A percentile compares a stretch with the other conserved stretches of the same genome.
phyloP scores from a whole-genome alignment of 192 early-diverging fungal genomes.

The Endogone sp. region DNA sequence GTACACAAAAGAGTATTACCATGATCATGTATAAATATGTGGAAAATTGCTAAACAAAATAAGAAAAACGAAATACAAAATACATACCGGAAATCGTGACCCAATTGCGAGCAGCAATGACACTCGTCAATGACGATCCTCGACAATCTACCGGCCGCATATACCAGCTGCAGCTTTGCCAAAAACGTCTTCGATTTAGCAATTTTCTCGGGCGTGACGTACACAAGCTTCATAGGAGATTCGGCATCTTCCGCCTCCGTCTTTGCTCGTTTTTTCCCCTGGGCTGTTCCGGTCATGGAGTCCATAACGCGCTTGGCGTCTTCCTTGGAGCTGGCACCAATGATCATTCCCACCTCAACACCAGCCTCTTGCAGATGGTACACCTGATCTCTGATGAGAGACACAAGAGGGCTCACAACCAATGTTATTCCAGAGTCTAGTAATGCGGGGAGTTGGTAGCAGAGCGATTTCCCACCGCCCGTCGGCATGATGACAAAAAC shows the following conservation, averaged over 20 bases:
- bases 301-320: conserved; percentile 41
- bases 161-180: conserved; percentile 49
- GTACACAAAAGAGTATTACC: neutral
- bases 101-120: conserved; percentile 96
- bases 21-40: neutral
- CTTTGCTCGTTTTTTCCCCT: conserved; percentile 7
- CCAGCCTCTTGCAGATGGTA: conserved; percentile 48
- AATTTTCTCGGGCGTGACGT: conserved; percentile 89
- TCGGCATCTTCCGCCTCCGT: conserved; percentile 3
- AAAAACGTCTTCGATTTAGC: conserved; percentile 57
- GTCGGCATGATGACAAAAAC: conserved; percentile 98
- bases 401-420: conserved; percentile 91
- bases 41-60: neutral
- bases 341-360: conserved; percentile 43
- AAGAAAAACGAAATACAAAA: neutral
- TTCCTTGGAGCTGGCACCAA: conserved; percentile 49
- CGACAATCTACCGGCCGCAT: conserved; percentile 59
- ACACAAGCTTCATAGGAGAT: conserved; percentile 52
- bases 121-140: conserved; percentile 97
- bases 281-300: conserved; percentile 46
- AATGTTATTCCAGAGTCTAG: conserved; percentile 79
- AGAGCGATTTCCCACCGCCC: conserved; percentile 93
- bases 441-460: conserved; percentile 89
- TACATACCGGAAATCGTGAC: conserved; percentile 90
- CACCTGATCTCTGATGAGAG: conserved; percentile 97